Percentiles rank a stretch among this genome's conserved stretches.
phyloP scores from a whole-genome alignment of 2,329 filamentous ascomycete species.

The Malbranchea zuffiana region DNA sequence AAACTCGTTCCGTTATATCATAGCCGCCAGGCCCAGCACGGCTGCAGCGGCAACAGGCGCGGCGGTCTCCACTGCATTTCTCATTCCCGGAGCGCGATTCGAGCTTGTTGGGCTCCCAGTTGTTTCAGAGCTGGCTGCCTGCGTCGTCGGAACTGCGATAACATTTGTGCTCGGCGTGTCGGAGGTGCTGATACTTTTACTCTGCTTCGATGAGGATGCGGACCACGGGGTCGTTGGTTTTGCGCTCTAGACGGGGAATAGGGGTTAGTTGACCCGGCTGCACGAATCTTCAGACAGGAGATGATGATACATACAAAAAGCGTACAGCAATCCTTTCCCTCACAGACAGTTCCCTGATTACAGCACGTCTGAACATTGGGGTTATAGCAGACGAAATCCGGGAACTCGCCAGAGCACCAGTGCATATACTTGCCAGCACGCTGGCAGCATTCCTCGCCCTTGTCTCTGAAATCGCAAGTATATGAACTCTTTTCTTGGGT shows the following conservation, averaged over 20 bases:
- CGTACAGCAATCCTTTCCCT: constrained; percentile 7
- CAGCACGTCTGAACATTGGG: constrained; percentile 5
- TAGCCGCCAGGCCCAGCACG: background rate
- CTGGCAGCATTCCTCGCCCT: constrained; percentile 6
- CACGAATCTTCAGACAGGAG: too few species aligned
- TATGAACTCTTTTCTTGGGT: too few species aligned
- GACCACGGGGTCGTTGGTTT: too few species aligned
- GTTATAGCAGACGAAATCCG: constrained; percentile 6
- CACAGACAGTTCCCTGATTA: constrained; percentile 6
- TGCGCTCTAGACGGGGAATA: too few species aligned
- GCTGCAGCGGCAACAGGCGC: background rate
- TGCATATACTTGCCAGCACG: background rate
- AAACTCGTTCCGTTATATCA: background rate
- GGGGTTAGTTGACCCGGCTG: too few species aligned
- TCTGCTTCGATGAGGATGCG: too few species aligned
- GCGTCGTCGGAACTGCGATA: background rate
- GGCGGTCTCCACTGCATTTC: background rate
- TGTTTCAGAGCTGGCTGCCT: background rate
- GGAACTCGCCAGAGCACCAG: constrained; percentile 6
- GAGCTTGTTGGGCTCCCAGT: constrained; percentile 1
- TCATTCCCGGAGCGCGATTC: background rate
- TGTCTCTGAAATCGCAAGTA: constrained; percentile 4
- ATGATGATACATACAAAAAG: constrained; percentile 4
- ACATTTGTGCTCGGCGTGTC: too few species aligned
- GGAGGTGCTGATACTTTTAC: background rate